Evolutionary conservation across 2,329 filamentous ascomycete genomes (phyloP), one percentile per base, ranked within the genome.

Genomic region (Hypoxylon sp.): DNA sequence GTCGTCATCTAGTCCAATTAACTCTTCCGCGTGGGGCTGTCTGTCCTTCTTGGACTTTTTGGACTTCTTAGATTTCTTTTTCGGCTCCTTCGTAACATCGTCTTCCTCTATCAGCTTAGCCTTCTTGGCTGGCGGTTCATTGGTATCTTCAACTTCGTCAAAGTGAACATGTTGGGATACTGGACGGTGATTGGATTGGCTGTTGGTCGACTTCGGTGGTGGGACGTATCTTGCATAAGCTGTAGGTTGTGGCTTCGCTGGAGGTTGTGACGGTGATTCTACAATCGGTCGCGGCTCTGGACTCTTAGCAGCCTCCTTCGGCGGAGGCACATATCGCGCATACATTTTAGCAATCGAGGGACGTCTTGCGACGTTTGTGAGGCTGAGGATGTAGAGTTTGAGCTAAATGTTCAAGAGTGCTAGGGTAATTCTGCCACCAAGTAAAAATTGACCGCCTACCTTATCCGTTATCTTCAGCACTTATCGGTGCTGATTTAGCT

Each of bases 241-340:
- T 1, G 72, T 75, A 31, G 73, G 72, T 44, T 73, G 71, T 31
- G 66, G 51, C 7, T 72, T 73, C 25, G 53, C 22, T 1, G 64
- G 22, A 10, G 49, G 46, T 14, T 63, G 57, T 6, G 69, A 46
- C 44, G 33, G 33, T 44, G 56, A n/a, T 30, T 73, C 66, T 53
- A 40, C 14, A 22, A 31, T 17, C 14, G 60, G 25, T 3, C 56
- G 37, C n/a, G 56, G 40, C 44, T 71, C 66, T 8, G 61, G 40
- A 17, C 58, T 69, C 22, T 61, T 33, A 30, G 61, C 51, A 46
- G 51, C 44, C 2, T 61, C 69, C 56, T 69, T 74, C 13, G 70
- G 56, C 4, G 74, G 72, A 17, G 76, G 83, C 14, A 85, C 75
- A 64, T 85, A 85, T 70, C 83, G 78, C 51, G 82, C 78, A 72